phyloP scores from a whole-genome alignment of 257 asterid species.

The Cinchona pubescens region DNA sequence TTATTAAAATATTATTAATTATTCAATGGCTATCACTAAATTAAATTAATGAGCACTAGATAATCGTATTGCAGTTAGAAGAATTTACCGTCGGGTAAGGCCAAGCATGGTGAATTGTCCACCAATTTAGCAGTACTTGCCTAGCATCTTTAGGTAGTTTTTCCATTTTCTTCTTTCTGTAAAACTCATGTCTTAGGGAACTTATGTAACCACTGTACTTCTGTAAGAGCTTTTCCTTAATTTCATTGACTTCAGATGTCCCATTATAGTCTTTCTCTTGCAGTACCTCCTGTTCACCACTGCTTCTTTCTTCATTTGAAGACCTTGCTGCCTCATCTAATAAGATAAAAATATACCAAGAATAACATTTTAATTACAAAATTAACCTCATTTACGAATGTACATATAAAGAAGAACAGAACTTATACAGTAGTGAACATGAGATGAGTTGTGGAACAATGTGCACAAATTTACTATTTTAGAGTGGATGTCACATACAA shows the following conservation, averaged over 20 bases:
- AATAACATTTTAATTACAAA: not conserved
- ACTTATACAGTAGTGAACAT: no score
- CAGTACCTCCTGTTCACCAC: conserved; percentile 6
- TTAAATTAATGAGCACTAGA: no score
- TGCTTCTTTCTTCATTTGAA: conserved; percentile 12
- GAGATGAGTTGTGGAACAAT: no score
- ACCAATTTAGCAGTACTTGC: conserved; percentile 20
- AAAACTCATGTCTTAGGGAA: conserved; percentile 11
- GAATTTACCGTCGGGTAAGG: conserved; percentile 23
- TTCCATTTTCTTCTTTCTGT: conserved; percentile 15
- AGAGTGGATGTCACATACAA: no score
- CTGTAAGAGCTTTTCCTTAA: conserved; percentile 7
- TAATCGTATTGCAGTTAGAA: not conserved
- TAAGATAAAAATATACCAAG: not conserved
- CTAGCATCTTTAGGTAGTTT: conserved; percentile 19
- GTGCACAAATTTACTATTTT: no score
- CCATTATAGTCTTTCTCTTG: not conserved
- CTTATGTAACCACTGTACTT: conserved; percentile 15
- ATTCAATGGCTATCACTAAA: no score
- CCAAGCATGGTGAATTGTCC: conserved; percentile 19
- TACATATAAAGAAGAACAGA: no score
- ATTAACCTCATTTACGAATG: not conserved
- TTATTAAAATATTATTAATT: no score
- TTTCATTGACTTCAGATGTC: conserved; percentile 4
- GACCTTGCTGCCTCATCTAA: not conserved